Evolutionary conservation across 1,284 basidiomycete genomes (phyloP), one percentile per base, ranked within the genome.

Genomic region (Tilletia indica): DNA sequence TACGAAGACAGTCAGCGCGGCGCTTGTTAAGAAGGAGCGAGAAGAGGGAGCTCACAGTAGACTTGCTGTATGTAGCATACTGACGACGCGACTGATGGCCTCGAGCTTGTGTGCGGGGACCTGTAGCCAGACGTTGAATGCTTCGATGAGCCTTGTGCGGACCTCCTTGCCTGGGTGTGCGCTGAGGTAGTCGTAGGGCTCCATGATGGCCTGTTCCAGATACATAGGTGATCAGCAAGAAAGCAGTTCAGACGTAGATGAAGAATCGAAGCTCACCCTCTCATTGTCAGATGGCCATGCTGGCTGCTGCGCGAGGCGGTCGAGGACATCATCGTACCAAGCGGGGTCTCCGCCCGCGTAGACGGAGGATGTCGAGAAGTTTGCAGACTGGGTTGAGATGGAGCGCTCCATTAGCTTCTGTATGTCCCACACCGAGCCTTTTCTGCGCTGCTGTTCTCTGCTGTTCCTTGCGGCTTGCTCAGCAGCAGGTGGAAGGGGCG

Each of bases 21-120:
- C n/a, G 8, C 42, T 0, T 31, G 25, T 31, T 31, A 31, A 31
- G 25, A 42, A 39, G 64, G 19, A 16, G 31, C 38, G 61, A 25
- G 34, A 38, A 64, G 61, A 11, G 61, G 16, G 36, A 63, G 86
- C 90, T 81, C 80, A 93, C 94, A 99, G 88, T 49, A 99, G 87
- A 82, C 93, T 96, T 1, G 94, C 93, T 68, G 91, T 94, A 79
- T 99, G 97, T 47, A 99, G 88, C 93, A 96, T 97, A 76, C 90
- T 90, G 36, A 99, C 92, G 54, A 99, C 89, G 72, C 87, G 87
- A 3, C 90, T 88, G 74, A 99, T 93, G 56, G 91, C 86, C 34
- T 85, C 85, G 11, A 97, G 88, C 82, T 92, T 91, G 9, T 70
- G 69, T 38, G 86, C 81, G 0, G 92, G 91, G 0, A 99, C 94